phyloP scores from a whole-genome alignment of 2,329 filamentous ascomycete species.

The Neonectria punicea region DNA sequence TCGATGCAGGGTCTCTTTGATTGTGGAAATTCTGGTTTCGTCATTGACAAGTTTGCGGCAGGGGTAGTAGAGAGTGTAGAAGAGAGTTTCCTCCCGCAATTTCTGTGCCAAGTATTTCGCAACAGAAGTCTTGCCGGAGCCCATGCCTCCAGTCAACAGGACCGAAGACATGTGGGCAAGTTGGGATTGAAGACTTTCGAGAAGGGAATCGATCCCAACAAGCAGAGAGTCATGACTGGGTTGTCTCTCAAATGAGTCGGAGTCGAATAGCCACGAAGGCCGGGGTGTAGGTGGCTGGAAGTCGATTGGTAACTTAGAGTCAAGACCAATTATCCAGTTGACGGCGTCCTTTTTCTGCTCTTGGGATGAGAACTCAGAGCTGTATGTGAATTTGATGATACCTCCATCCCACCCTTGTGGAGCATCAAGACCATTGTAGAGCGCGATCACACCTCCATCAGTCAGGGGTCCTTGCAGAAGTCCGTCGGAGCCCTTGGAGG shows the following conservation, averaged over 20 bases:
- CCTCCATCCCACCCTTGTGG: slow-evolving; percentile 82
- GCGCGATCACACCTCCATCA: slow-evolving; percentile 82
- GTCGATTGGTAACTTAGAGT: slow-evolving; percentile 78
- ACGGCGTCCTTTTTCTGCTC: slow-evolving; percentile 60
- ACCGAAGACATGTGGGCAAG: slow-evolving; percentile 89
- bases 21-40: slow-evolving; percentile 86
- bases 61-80: slow-evolving; percentile 85
- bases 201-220: slow-evolving; percentile 84
- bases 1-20: slow-evolving; percentile 87
- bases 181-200: slow-evolving; percentile 78
- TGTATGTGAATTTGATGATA: slow-evolving; percentile 77
- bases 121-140: slow-evolving; percentile 88
- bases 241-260: slow-evolving; percentile 62
- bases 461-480: slow-evolving; percentile 87
- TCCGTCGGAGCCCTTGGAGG: slow-evolving; percentile 63
- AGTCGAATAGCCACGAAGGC: slow-evolving; percentile 65
- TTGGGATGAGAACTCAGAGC: slow-evolving; percentile 46
- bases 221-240: slow-evolving; percentile 69
- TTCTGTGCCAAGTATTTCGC: slow-evolving; percentile 79
- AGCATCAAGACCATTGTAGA: slow-evolving; percentile 63
- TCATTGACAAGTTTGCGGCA: slow-evolving; percentile 90
- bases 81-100: slow-evolving; percentile 78
- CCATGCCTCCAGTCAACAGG: slow-evolving; percentile 86
- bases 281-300: slow-evolving; percentile 78
- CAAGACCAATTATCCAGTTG: slow-evolving; percentile 81